phyloP scores from a whole-genome alignment of 768 basidiomycete genomes.

The Erythrobasidium yunnanense region DNA sequence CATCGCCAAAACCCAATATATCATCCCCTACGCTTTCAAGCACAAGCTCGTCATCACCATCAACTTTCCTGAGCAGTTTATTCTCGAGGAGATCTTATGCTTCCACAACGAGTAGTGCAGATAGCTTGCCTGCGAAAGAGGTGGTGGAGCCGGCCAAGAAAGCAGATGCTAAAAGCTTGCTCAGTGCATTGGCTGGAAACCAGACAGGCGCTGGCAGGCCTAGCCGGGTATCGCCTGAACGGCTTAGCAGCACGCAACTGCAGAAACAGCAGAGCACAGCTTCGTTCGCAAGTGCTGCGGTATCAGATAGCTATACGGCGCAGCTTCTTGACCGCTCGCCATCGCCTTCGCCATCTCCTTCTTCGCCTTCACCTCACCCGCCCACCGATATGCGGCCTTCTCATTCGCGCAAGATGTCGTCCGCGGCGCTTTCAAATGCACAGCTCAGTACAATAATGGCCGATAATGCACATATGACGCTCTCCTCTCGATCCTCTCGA shows the following conservation, averaged over 20 bases:
- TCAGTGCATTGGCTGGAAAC: slow-evolving; percentile 11
- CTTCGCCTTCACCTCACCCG: not conserved
- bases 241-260: too few relatives aligned
- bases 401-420: not conserved
- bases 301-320: too few relatives aligned
- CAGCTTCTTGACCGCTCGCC: not conserved
- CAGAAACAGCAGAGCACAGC: too few relatives aligned
- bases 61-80: not conserved
- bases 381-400: not conserved
- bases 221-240: too few relatives aligned
- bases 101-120: not conserved
- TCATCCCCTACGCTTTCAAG: not conserved
- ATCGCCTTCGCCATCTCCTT: not conserved
- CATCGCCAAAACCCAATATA: too few relatives aligned
- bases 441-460: not conserved
- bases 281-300: too few relatives aligned
- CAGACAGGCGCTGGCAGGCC: too few relatives aligned
- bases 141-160: too few relatives aligned
- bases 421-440: not conserved
- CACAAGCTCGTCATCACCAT: not conserved
- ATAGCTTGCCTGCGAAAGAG: too few relatives aligned
- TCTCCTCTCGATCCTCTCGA: not conserved
- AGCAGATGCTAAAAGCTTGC: not conserved
- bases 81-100: not conserved
- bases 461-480: not conserved